A percentile compares a stretch with the other conserved stretches of the same genome.
Conservation (phyloP, 805 yeast genomes). For the Saccharomycopsis fermentans region DNA sequence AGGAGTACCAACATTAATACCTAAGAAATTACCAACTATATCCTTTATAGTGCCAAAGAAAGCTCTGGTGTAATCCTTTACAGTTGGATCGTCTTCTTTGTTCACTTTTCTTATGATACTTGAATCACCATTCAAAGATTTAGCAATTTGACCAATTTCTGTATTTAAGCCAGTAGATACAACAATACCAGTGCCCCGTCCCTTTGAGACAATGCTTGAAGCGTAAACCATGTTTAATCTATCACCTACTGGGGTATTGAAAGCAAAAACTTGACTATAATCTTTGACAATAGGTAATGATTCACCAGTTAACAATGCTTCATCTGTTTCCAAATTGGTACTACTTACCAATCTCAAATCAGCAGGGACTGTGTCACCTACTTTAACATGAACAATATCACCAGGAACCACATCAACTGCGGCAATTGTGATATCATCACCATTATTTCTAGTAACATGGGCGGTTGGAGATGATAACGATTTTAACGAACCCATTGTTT, state of each 20-base stretch:
- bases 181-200: slow-evolving; percentile 63
- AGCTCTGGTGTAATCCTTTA: slow-evolving; percentile 38
- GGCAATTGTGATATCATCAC: slow-evolving; percentile 40
- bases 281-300: slow-evolving; percentile 64
- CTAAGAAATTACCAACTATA: slow-evolving; percentile 57
- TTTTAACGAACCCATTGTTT: slow-evolving; percentile 66
- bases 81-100: slow-evolving; percentile 33
- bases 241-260: slow-evolving; percentile 57
- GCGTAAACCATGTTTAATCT: slow-evolving; percentile 61
- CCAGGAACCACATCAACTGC: slow-evolving; percentile 60
- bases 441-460: slow-evolving; percentile 50
- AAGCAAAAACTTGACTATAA: slow-evolving; percentile 30
- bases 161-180: slow-evolving; percentile 60
- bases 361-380: slow-evolving; percentile 86
- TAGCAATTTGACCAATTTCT: slow-evolving; percentile 68
- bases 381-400: slow-evolving; percentile 68
- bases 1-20: slow-evolving; percentile 74
- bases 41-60: slow-evolving; percentile 39
- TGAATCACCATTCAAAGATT: slow-evolving; percentile 37
- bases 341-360: slow-evolving; percentile 80
- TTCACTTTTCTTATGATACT: slow-evolving; percentile 33
- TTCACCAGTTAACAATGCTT: slow-evolving; percentile 88
- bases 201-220: slow-evolving; percentile 62
- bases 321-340: slow-evolving; percentile 76
- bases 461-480: slow-evolving; percentile 65